Evolutionary conservation across 257 asterid species (phyloP).

Genomic region (Paulownia fortunei): DNA sequence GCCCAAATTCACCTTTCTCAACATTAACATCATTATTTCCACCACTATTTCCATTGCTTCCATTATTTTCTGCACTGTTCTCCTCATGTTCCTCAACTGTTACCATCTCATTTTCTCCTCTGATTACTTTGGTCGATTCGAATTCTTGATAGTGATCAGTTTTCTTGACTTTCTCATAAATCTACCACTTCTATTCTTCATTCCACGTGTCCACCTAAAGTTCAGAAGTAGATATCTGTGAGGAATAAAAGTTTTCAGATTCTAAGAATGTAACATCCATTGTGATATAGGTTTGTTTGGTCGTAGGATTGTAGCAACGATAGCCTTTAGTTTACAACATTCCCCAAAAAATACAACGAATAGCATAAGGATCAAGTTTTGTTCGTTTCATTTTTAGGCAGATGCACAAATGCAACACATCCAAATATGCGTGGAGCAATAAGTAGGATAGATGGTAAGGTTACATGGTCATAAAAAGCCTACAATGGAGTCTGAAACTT

Average conservation of each 20-base stretch:
- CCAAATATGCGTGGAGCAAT: neutral
- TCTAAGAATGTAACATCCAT: neutral
- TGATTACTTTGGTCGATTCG: too few relatives aligned
- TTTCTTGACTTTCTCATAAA: neutral
- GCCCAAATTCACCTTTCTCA: too few relatives aligned
- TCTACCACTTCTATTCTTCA: neutral
- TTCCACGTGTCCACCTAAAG: neutral
- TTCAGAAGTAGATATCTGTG: neutral
- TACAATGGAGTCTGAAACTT: neutral
- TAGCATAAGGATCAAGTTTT: constrained; percentile 22
- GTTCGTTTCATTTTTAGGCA: neutral
- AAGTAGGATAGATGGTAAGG: neutral
- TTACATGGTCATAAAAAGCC: neutral
- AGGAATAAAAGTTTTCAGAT: neutral
- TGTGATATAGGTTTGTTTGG: neutral
- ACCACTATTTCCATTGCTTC: too few relatives aligned
- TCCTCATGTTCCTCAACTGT: too few relatives aligned
- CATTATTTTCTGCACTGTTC: too few relatives aligned
- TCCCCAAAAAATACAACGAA: neutral
- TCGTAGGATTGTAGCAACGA: neutral
- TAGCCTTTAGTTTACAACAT: neutral
- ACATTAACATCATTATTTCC: too few relatives aligned
- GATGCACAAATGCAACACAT: constrained; percentile 16
- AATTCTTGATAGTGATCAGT: too few relatives aligned
- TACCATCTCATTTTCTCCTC: too few relatives aligned